A percentile compares a stretch with the other conserved stretches of the same genome.
Evolutionary conservation across 305 asterid species (phyloP).

Genomic region (Salvia sclarea): DNA sequence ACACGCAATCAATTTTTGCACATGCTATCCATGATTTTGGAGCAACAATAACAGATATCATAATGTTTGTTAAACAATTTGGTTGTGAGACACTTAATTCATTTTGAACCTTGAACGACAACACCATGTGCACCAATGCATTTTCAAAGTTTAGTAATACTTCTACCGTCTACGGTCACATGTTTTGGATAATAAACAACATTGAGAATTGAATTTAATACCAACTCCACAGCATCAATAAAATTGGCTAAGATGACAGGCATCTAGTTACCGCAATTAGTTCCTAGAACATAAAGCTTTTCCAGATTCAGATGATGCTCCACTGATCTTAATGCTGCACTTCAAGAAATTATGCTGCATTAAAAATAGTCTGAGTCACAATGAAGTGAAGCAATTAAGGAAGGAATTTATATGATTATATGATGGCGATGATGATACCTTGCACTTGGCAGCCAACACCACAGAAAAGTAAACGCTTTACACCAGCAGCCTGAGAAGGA

Average conservation of each 20-base stretch:
- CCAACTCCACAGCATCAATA: constrained; percentile 1
- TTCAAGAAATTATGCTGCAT: constrained; percentile 73
- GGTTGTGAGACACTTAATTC: constrained; percentile 3
- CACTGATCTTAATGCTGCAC: constrained; percentile 96
- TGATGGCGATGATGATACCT: constrained; percentile 54
- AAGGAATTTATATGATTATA: constrained; percentile 27
- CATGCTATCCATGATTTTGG: constrained; percentile 17
- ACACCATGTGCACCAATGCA: no score
- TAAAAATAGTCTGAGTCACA: constrained; percentile 52
- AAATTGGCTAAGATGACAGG: constrained; percentile 15
- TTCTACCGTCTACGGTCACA: not conserved
- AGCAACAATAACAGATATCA: constrained; percentile 1
- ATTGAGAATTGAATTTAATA: not conserved
- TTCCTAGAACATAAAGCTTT: constrained; percentile 93
- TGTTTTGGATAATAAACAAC: not conserved
- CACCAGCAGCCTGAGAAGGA: constrained; percentile 87
- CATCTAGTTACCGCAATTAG: constrained; percentile 76
- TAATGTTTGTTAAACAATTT: not conserved
- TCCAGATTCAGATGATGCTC: constrained; percentile 93
- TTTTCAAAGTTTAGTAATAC: constrained; percentile 15
- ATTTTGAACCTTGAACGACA: constrained; percentile 8
- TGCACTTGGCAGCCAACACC: constrained; percentile 99
- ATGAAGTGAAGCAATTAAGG: constrained; percentile 31
- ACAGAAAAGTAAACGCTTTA: constrained; percentile 91
- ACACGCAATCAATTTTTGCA: not conserved